Evolutionary conservation across 495 filamentous ascomycete species (phyloP).

Genomic region (Penicillium dipodomyicola): DNA sequence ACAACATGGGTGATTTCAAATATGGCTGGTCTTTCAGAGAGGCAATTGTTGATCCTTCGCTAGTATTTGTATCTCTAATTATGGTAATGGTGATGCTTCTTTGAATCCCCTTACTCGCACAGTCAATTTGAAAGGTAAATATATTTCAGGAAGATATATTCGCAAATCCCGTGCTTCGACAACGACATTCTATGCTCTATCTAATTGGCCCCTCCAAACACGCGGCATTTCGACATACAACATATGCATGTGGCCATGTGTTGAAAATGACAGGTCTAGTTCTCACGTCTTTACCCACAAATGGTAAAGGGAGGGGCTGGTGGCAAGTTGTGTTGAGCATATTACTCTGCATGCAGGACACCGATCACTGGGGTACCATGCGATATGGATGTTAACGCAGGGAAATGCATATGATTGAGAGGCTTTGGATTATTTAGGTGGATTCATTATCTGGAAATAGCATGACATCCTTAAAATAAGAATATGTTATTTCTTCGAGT

Average conservation of each 20-base stretch:
- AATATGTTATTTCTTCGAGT: not conserved
- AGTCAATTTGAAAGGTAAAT: not conserved
- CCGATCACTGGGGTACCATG: conserved; percentile 21
- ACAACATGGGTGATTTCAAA: too few species aligned
- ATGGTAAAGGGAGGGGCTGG: not conserved
- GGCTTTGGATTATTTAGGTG: not conserved
- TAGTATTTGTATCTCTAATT: too few species aligned
- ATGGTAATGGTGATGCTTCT: not conserved
- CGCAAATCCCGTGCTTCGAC: not conserved
- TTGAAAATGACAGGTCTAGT: conserved; percentile 25
- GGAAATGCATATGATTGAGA: not conserved
- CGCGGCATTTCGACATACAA: conserved; percentile 14
- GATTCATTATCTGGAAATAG: not conserved
- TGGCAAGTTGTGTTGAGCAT: conserved; percentile 12
- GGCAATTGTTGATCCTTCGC: too few species aligned
- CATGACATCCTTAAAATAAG: not conserved
- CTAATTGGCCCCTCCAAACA: conserved; percentile 10
- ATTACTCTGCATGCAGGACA: conserved; percentile 21
- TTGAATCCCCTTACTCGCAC: not conserved
- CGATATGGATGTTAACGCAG: not conserved
- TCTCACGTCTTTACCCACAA: conserved; percentile 17
- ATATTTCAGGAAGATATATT: not conserved
- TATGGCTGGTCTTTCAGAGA: too few species aligned
- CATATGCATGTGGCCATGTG: conserved; percentile 27
- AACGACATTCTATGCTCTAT: not conserved